Percentiles rank a stretch among this genome's conserved stretches.
Evolutionary conservation across 2,329 filamentous ascomycete species (phyloP).

Genomic region (Trichophyton verrucosum): DNA sequence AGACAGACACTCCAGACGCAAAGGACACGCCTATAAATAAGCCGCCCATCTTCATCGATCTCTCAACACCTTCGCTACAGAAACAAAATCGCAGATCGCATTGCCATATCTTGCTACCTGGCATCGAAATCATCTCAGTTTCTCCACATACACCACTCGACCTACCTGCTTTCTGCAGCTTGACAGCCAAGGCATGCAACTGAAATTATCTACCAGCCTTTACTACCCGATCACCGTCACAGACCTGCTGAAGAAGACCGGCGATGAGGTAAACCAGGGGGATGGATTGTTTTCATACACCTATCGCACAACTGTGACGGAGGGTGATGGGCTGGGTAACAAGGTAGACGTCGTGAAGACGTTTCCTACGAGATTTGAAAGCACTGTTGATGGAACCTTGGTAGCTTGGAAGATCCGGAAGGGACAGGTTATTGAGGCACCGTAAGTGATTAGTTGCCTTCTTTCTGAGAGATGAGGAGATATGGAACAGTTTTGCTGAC

Average conservation of each 20-base stretch:
- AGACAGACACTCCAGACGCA: not conserved
- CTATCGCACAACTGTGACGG: slow-evolving; percentile 61
- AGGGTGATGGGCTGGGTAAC: slow-evolving; percentile 60
- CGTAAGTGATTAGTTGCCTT: slow-evolving; percentile 23
- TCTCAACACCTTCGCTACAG: not conserved
- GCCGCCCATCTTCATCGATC: not conserved
- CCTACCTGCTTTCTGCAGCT: not conserved
- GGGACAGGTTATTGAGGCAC: slow-evolving; percentile 32
- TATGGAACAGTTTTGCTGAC: not conserved
- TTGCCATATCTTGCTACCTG: not conserved
- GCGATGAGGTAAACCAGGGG: slow-evolving; percentile 63
- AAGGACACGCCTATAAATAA: not conserved
- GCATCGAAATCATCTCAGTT: not conserved
- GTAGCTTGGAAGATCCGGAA: slow-evolving; percentile 58
- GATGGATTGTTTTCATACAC: slow-evolving; percentile 76
- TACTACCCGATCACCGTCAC: slow-evolving; percentile 91
- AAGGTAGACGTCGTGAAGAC: slow-evolving; percentile 55
- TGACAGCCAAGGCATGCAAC: slow-evolving; percentile 28
- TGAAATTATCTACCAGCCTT: slow-evolving; percentile 44
- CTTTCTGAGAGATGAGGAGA: not conserved
- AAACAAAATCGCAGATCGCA: not conserved
- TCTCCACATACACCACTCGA: not conserved
- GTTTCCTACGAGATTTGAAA: slow-evolving; percentile 69
- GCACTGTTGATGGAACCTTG: slow-evolving; percentile 68
- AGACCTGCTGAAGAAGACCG: slow-evolving; percentile 62